Evolutionary conservation across 257 asterid genomes (phyloP), one percentile per base, ranked within the genome.

Genomic region (Vinca minor): DNA sequence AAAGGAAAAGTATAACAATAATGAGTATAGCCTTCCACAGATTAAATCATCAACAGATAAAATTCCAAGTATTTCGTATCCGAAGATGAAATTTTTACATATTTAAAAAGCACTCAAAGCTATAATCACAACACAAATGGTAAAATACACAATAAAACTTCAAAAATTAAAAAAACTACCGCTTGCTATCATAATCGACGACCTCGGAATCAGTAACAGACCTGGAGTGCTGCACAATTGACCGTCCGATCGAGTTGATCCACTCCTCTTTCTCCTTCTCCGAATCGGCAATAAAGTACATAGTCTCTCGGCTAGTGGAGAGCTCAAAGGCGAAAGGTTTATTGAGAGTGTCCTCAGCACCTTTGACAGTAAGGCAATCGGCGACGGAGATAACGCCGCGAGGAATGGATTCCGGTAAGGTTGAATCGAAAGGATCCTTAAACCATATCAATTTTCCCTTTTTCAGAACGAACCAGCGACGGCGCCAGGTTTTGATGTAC

Each of bases 401-500:
- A 0, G 98, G 94, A 53, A 72, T 50, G 72, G 96, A 77, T 44
- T 71, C 75, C 61, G 84, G 84, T 18, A 77, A 71, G 72, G 83
- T 74, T 66, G 79, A 72, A 14, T 92, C 86, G 42, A 64, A 48
- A 21, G 69, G 64, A 25, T 88, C 98, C 83, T 86, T 88, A 81
- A 91, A 91, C 98, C 98, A 91, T 66, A 91, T 80, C 63, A 91
- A 83, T 46, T 83, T 91, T 1, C 98, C 98, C 74, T 86, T 87
- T 79, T 86, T 91, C 57, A 91, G 71, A 50, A 88, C 91, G 81
- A 91, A 88, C 98, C 98, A 91, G 23, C 98, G 94, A 63, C 98
- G 96, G 49, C 98, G 94, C 98, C 98, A 91, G 48, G 91, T 88
- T 76, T 88, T 91, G 84, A 91, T 88, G 81, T 88, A 84, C 74